Base-by-base conservation (phyloP, 768 basidiomycete genomes). In the Dioszegia hungarica region DNA sequence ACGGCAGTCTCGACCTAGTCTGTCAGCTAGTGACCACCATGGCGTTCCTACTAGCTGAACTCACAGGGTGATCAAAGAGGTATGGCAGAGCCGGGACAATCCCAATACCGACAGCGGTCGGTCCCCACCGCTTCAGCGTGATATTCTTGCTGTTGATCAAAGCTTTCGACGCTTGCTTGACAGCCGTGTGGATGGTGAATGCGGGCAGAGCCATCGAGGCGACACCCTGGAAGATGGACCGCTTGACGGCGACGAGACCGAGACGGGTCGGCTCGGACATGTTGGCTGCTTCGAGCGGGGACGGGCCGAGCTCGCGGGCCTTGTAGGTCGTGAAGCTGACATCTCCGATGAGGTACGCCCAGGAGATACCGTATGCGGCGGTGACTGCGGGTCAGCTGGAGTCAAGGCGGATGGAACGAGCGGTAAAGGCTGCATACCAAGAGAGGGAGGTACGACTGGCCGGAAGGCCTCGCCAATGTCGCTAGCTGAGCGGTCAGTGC, bases 281-380 rank as follows among this genome's bases (percentile, higher is more conserved):
- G 62, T 76, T 72, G 29, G 70, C 69, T 0, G 72, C 70, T 66
- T 77, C 76, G 5, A 75, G 54, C 20, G 72, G 62, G 5, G 71
- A 62, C 1, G 76, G 76, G n/a, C 76, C 76, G 22, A 67, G 65
- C 41, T 74, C 62, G 25, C 63, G 67, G 1, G 74, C 68, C 56
- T 77, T 77, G 65, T 76, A 77, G 1, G 75, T 77, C 40, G 75
- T 74, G 61, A 68, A 77, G n/a, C 67, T 62, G 25, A 77, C 76
- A 54, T 77, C 76, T 44, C 75, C 76, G 34, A 75, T 62, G 15
- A 77, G 61, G 41, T 74, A 77, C 3, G 75, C 62, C 76, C 76
- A 77, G 2, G 76, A 77, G 47, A 77, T 61, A 34, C 72, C 76
- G 57, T 77, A 77, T 22, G 74, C 72, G 37, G 65, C 67, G 34